These are phyloP conservation scores for Ceratobasidium sp. DNA, from an alignment of 1,284 basidiomycete species.

Conservation along the genomic window DNA sequence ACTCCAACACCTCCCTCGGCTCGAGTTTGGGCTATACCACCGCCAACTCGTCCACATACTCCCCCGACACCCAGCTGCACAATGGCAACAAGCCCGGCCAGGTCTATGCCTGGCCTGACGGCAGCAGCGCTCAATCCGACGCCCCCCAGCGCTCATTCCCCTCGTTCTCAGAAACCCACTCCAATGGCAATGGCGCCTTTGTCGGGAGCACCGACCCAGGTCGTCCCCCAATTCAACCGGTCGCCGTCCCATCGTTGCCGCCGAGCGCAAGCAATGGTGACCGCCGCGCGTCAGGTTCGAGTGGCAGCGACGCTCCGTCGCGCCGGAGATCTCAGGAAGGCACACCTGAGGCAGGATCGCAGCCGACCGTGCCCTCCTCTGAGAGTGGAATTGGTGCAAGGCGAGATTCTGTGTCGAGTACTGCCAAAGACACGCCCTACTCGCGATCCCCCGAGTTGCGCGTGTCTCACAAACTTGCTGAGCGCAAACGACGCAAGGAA, in stretches of 20 bases:
- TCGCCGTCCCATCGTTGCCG: constrained; percentile 41
- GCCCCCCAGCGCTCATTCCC: constrained; percentile 43
- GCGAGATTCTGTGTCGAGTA: constrained; percentile 38
- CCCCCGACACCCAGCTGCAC: constrained; percentile 49
- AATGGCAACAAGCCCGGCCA: constrained; percentile 41
- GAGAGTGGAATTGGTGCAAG: constrained; percentile 19
- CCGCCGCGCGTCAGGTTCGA: constrained; percentile 40
- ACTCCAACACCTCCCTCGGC: constrained; percentile 68
- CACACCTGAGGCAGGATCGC: constrained; percentile 40
- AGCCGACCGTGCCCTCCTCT: constrained; percentile 34
- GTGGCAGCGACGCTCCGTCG: constrained; percentile 37
- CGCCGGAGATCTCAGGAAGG: constrained; percentile 24
- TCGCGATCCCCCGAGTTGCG: constrained; percentile 93
- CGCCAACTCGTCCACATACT: constrained; percentile 70
- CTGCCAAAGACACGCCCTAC: constrained; percentile 71
- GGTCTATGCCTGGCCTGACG: constrained; percentile 42
- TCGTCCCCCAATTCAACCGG: constrained; percentile 34
- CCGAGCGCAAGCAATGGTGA: constrained; percentile 32
- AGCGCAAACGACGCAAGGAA: constrained; percentile 93
- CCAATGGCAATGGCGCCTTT: constrained; percentile 26
- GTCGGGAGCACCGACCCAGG: constrained; percentile 19
- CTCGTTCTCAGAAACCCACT: constrained; percentile 40
- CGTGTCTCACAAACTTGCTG: constrained; percentile 93
- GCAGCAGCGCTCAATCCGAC: constrained; percentile 31
- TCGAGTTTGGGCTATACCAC: constrained; percentile 60